Evolutionary conservation across 2,329 filamentous ascomycete species (phyloP).

Genomic region (Clarireedia homoeocarpa): DNA sequence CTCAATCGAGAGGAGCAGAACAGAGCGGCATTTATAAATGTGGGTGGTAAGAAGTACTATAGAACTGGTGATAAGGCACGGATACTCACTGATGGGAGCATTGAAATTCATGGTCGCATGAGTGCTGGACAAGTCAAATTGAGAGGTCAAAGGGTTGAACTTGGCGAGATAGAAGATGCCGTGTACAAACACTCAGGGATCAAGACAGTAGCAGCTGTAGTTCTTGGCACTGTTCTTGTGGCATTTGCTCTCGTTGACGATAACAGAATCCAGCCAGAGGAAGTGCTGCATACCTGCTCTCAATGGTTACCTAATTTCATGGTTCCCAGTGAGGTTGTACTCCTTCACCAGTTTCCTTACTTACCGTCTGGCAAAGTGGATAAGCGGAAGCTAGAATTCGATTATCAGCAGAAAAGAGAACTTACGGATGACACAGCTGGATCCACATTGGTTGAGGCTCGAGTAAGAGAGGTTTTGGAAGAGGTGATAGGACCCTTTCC

Average conservation of each 20-base stretch:
- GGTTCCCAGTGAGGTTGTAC: constrained; percentile 67
- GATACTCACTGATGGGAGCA: constrained; percentile 55
- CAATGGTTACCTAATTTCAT: constrained; percentile 77
- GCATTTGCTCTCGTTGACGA: constrained; percentile 49
- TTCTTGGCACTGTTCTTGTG: constrained; percentile 62
- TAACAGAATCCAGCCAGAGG: constrained; percentile 29
- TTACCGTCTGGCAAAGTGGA: constrained; percentile 81
- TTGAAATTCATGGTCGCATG: constrained; percentile 81
- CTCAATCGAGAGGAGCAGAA: constrained; percentile 76
- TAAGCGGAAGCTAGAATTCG: constrained; percentile 50
- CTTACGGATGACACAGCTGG: constrained; percentile 13
- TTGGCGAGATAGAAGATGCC: constrained; percentile 70
- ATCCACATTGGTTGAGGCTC: constrained; percentile 22
- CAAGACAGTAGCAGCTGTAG: constrained; percentile 56
- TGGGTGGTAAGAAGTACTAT: constrained; percentile 60
- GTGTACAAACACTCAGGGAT: constrained; percentile 54
- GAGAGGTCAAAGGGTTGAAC: constrained; percentile 72
- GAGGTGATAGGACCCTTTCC: constrained; percentile 23
- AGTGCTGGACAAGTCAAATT: constrained; percentile 78
- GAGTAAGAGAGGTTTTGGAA: constrained; percentile 16
- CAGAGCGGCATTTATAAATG: constrained; percentile 58
- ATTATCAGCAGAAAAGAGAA: constrained; percentile 37
- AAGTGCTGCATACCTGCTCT: constrained; percentile 52
- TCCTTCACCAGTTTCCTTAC: constrained; percentile 59
- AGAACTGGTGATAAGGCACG: constrained; percentile 78